Evolutionary conservation across 148 eudicot genomes (phyloP), one percentile per base, ranked within the genome.

Genomic region (Rhododendron ovatum): DNA sequence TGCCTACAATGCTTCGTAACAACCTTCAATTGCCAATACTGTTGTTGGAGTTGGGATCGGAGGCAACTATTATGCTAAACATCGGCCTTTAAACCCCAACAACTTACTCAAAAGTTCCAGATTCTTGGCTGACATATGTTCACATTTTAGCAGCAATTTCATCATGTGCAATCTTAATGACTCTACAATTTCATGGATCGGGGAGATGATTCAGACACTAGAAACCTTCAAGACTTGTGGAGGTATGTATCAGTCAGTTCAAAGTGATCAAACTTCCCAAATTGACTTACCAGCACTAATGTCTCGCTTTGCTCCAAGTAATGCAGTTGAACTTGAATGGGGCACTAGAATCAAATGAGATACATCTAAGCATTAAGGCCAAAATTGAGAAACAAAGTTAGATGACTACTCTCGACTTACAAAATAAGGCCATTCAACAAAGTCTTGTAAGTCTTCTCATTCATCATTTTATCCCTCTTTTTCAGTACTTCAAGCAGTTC

Each of bases 401-500:
- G 33, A 81, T 12, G 80, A 20, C 87, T 91, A 89, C 43, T 92
- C 89, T 76, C 84, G 55, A 78, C 83, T 89, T 47, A 81, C 41
- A 91, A 91, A 95, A 91, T 92, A 88, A 96, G 87, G 53, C 81
- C 89, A 81, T 93, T 83, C 90, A 95, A 86, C 90, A 96, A 78
- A 30, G 87, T 87, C 82, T 85, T 91, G 53, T 95, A 95, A 51
- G 89, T 92, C 90, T 86, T 94, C 92, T 92, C 95, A 69, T 87
- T 90, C 99, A 97, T 97, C 43, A 82, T 41, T 17, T 78, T 87
- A 87, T 97, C 98, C 90, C 85, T 90, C 92, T 92, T 92, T 86
- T 94, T 91, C 18, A 94, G 78, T 76, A 91, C 92, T 86, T 95
- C 98, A 37, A 97, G 93, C 86, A 94, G 88, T 74, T 97, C 94